Conservation (phyloP, 108 stramenopile species). For the Nitzschia sp. region DNA sequence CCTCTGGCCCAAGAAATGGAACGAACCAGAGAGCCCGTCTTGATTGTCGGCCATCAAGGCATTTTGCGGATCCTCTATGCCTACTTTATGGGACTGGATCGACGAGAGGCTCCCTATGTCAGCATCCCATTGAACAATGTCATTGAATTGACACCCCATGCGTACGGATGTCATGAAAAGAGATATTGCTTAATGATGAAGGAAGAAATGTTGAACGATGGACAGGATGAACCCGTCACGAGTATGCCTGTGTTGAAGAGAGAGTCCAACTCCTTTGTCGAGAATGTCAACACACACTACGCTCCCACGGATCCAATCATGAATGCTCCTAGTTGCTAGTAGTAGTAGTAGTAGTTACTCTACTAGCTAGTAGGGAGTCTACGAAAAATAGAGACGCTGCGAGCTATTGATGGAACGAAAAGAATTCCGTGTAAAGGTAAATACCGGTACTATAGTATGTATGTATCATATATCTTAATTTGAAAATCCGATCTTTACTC, state of each 20-base stretch:
- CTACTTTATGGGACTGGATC: constrained; percentile 96
- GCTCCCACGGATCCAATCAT: constrained; percentile 50
- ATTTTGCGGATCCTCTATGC: constrained; percentile 97
- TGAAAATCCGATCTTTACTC: no score
- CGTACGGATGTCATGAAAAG: constrained; percentile 94
- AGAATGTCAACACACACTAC: constrained; percentile 21
- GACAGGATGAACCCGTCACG: constrained; percentile 90
- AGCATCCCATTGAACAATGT: constrained; percentile 97
- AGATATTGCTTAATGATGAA: constrained; percentile 87
- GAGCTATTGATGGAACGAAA: no score
- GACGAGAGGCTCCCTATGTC: constrained; percentile 96
- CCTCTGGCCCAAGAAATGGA: constrained; percentile 98
- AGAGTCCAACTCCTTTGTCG: constrained; percentile 22
- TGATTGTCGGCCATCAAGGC: constrained; percentile 97
- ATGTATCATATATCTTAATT: no score
- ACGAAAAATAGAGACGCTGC: no score
- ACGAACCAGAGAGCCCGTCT: constrained; percentile 93
- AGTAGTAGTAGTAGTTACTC: no score
- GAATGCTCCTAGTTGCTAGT: constrained; percentile 63
- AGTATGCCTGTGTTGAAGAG: constrained; percentile 66
- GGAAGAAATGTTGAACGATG: constrained; percentile 88
- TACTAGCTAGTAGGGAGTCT: no score
- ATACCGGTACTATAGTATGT: no score
- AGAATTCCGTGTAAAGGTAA: no score
- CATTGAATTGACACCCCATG: constrained; percentile 94